A percentile compares a stretch with the other conserved stretches of the same genome.
Evolutionary conservation across 78 protist species (phyloP).

Genomic region (Dictyostelium capitatum): DNA sequence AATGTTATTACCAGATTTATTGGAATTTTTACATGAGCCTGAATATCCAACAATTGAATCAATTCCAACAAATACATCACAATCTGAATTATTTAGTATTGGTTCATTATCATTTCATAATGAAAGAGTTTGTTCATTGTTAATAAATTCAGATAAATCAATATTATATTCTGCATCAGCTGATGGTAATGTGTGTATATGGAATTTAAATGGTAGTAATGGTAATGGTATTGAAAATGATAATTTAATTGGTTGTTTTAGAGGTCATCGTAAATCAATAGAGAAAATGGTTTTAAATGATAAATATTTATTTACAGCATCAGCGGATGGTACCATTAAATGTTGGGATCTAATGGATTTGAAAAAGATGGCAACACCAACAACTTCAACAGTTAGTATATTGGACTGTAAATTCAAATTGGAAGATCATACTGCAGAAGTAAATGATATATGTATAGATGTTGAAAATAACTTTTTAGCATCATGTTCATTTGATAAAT

Average conservation of each 20-base stretch:
- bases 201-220: slow-evolving; percentile 7
- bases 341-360: slow-evolving; percentile 2
- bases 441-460: slow-evolving; percentile 43
- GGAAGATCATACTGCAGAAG: slow-evolving; percentile 56
- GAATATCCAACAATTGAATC: neutral
- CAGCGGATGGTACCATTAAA: slow-evolving; percentile 34
- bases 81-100: neutral
- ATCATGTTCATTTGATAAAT: slow-evolving; percentile 69
- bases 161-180: slow-evolving; percentile 21
- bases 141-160: neutral
- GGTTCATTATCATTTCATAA: slow-evolving; percentile 14
- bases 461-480: neutral
- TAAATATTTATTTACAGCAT: slow-evolving; percentile 29
- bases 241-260: slow-evolving; percentile 8
- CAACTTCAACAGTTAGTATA: neutral
- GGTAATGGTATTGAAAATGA: slow-evolving; percentile 24
- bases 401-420: slow-evolving; percentile 19
- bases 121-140: slow-evolving; percentile 27
- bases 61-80: neutral
- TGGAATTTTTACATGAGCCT: slow-evolving; percentile 10
- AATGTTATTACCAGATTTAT: slow-evolving; percentile 54
- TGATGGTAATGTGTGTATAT: slow-evolving; percentile 36
- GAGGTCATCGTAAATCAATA: slow-evolving; percentile 58
- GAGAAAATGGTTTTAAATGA: slow-evolving; percentile 11
- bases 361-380: neutral